Evolutionary conservation across 75 land plant species (phyloP), one percentile per base, ranked within the genome.

Genomic region (Pinus tabuliformis): DNA sequence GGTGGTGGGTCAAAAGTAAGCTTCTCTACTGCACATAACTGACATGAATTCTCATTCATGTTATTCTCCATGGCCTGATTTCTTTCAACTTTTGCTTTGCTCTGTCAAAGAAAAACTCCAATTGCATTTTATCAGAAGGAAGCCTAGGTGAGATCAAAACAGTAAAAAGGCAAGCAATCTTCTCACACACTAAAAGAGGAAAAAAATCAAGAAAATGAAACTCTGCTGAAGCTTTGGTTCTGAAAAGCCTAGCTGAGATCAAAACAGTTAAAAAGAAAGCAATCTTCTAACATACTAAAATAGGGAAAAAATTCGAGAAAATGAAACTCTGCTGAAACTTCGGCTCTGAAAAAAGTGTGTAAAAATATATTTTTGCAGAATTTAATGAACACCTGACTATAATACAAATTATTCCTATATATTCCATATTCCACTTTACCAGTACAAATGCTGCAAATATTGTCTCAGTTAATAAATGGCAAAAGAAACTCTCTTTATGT

Each of bases 1-100:
- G 99, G 99, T 54, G 96, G 96, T 21, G 98, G 99, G 58, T 97
- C 99, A 90, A 95, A 97, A 57, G 92, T 91, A 42, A 97, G 92
- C 73, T 85, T 97, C 79, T 93, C 99, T 70, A 92, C 94, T 61
- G 96, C 98, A 88, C 99, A 97, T 65, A 97, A 62, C 66, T 90
- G 98, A 74, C 99, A 97, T 18, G 98, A 95, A 77, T 91, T 91
- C 83, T 97, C 99, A 86, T 81, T 93, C 42, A 49, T 49, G 54
- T 88, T 79, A 74, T 81, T 91, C 74, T 91, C 93, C 93, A 91
- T 90, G 13, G 98, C 98, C 86, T 90, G 95, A 77, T 94, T 95
- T 76, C 89, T 95, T 68, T 95, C 99, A 39, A 91, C 95, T 78
- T 97, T 97, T n/a, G 99, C 93, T 84, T 97, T 97, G 78, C 93